Evolutionary conservation across 805 yeast species (phyloP).

Genomic region (Wickerhamomyces bisporus): DNA sequence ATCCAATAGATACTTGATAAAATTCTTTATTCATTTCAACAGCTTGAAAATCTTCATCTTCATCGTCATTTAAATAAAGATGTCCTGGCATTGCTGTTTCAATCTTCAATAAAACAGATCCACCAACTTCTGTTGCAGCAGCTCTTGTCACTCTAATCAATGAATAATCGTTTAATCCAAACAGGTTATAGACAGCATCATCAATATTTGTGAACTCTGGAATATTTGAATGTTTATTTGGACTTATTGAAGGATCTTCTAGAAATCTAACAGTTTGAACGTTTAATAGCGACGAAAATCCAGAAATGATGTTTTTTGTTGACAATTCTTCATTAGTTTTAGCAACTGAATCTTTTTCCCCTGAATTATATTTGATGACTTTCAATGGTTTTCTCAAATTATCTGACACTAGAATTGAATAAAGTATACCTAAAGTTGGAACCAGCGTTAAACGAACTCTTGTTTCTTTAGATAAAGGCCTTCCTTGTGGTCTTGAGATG

Average conservation of each 20-base stretch:
- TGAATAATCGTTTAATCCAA: conserved; percentile 37
- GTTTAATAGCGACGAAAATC: conserved; percentile 19
- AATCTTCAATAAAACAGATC: conserved; percentile 45
- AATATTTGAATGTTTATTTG: conserved; percentile 25
- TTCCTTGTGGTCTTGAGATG: conserved; percentile 26
- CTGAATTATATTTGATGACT: conserved; percentile 17
- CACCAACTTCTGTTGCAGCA: conserved; percentile 46
- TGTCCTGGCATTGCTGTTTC: conserved; percentile 56
- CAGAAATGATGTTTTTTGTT: conserved; percentile 16
- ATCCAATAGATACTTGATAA: conserved; percentile 20
- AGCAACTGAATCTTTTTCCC: conserved; percentile 5
- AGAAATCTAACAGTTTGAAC: conserved; percentile 17
- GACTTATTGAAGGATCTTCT: conserved; percentile 30
- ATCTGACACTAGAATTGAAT: conserved; percentile 35
- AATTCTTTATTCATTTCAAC: conserved; percentile 16
- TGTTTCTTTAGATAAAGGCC: conserved; percentile 47
- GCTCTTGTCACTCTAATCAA: conserved; percentile 49
- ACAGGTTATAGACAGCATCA: conserved; percentile 40
- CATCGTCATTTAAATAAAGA: conserved; percentile 44
- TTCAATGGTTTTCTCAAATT: conserved; percentile 19
- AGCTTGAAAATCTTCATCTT: conserved; percentile 21
- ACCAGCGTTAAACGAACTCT: conserved; percentile 43
- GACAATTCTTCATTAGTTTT: conserved; percentile 19
- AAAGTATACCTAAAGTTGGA: conserved; percentile 38
- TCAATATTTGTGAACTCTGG: conserved; percentile 37